Conservation (phyloP, 2,329 filamentous ascomycete species). For the Aspergillus jensenii region DNA sequence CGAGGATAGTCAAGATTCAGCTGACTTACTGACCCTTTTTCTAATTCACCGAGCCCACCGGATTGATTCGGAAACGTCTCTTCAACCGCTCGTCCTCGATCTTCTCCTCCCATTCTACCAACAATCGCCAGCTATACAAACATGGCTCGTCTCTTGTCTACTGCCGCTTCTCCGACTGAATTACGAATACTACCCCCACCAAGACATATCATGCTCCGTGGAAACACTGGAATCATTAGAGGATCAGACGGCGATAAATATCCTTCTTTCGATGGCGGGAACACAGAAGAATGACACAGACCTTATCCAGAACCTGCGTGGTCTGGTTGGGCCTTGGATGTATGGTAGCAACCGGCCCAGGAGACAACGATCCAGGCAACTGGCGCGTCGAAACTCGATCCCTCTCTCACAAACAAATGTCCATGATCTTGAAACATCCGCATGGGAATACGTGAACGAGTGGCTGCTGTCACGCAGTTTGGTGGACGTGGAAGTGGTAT, state of each 20-base stretch:
- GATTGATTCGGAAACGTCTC: constrained; percentile 59
- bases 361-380: constrained; percentile 49
- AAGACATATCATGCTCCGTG: constrained; percentile 46
- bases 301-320: constrained; percentile 55
- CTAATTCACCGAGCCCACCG: constrained; percentile 60
- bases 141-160: constrained; percentile 61
- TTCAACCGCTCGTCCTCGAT: constrained; percentile 55
- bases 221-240: constrained; percentile 54
- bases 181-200: constrained; percentile 63
- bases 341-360: constrained; percentile 58
- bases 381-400: constrained; percentile 28
- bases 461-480: constrained; percentile 59
- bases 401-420: constrained; percentile 21
- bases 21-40: constrained; percentile 56
- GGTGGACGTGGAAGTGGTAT: constrained; percentile 50
- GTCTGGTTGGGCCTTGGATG: constrained; percentile 64
- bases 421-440: constrained; percentile 30
- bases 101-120: constrained; percentile 60
- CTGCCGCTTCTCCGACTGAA: constrained; percentile 60
- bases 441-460: constrained; percentile 59
- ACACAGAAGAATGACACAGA: constrained; percentile 36
- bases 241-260: constrained; percentile 52
- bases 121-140: constrained; percentile 52
- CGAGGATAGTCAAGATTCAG: constrained; percentile 41
- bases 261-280: constrained; percentile 50